phyloP scores from a whole-genome alignment of 2,329 filamentous ascomycete species.

The Pochonia chlamydosporia region DNA sequence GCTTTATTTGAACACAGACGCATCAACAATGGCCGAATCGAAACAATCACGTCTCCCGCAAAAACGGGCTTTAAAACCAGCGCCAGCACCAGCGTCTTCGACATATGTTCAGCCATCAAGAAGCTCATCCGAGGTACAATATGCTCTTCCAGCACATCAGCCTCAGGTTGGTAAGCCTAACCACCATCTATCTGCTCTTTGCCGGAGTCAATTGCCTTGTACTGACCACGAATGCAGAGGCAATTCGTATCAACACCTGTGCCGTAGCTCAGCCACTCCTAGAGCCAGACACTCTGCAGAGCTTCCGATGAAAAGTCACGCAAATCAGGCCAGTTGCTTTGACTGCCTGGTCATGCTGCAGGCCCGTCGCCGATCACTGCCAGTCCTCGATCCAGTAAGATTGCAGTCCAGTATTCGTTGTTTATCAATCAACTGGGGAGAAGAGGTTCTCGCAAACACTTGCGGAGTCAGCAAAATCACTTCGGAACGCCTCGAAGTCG shows the following conservation, averaged over 20 bases:
- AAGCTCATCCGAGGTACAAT: conserved; percentile 21
- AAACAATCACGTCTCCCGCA: conserved; percentile 10
- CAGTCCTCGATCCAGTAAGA: neutral
- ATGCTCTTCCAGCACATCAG: conserved; percentile 20
- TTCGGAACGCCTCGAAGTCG: too few relatives aligned
- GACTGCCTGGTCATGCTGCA: neutral
- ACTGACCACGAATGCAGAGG: conserved; percentile 15
- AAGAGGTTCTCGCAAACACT: too few relatives aligned
- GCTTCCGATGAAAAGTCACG: conserved; percentile 11
- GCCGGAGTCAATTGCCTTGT: neutral
- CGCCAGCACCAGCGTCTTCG: conserved; percentile 13
- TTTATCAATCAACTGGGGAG: too few relatives aligned
- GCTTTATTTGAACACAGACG: neutral
- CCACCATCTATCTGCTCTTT: neutral
- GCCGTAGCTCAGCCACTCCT: conserved; percentile 29
- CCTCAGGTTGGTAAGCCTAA: conserved; percentile 18
- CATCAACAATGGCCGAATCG: conserved; percentile 1
- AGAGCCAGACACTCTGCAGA: conserved; percentile 20
- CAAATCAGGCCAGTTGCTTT: neutral
- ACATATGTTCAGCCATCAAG: conserved; percentile 19
- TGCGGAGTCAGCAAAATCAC: too few relatives aligned
- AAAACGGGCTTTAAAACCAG: conserved; percentile 19
- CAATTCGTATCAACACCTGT: conserved; percentile 20
- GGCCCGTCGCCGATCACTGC: neutral
- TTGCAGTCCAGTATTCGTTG: too few relatives aligned